Conservation (phyloP, 1,284 basidiomycete genomes). For the Trametes sp. region DNA sequence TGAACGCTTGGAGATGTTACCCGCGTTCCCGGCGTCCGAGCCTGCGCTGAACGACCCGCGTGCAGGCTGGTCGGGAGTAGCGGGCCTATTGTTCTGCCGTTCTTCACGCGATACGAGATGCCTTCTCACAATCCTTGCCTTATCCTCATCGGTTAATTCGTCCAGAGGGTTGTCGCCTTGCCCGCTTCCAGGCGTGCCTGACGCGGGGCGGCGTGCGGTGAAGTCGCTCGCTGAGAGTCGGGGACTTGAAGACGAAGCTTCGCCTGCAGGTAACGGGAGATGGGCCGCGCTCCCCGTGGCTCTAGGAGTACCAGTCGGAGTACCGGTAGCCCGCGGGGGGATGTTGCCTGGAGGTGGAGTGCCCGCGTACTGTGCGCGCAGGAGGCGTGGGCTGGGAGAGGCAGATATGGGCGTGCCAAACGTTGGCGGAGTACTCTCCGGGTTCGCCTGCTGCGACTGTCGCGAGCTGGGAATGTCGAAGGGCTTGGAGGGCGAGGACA, state of each 20-base stretch:
- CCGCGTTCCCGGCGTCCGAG: slow-evolving; percentile 40
- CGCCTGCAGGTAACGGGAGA: slow-evolving; percentile 26
- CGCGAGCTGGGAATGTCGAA: slow-evolving; percentile 60
- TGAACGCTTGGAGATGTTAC: slow-evolving; percentile 41
- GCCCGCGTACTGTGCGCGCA: slow-evolving; percentile 69
- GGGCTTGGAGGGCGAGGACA: slow-evolving; percentile 66
- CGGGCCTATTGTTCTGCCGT: slow-evolving; percentile 44
- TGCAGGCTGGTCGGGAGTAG: slow-evolving; percentile 23
- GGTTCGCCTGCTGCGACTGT: slow-evolving; percentile 29
- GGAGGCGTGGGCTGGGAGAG: slow-evolving; percentile 43
- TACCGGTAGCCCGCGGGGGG: slow-evolving; percentile 50
- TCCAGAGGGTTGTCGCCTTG: slow-evolving; percentile 50
- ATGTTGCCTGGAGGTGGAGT: slow-evolving; percentile 74
- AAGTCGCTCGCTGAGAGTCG: slow-evolving; percentile 42
- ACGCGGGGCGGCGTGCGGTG: slow-evolving; percentile 42
- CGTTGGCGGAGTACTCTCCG: slow-evolving; percentile 38
- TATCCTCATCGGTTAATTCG: slow-evolving; percentile 79
- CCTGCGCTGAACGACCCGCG: slow-evolving; percentile 38
- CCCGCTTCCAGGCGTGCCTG: slow-evolving; percentile 43
- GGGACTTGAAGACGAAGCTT: slow-evolving; percentile 29
- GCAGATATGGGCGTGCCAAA: slow-evolving; percentile 36
- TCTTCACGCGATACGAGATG: slow-evolving; percentile 85
- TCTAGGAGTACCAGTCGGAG: slow-evolving; percentile 44
- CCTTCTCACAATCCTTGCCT: slow-evolving; percentile 78
- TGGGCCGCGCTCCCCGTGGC: slow-evolving; percentile 27